Percentiles rank a stretch among this genome's conserved stretches.
Conservation (phyloP, 257 asterid genomes). For the Plectranthus barbatus region DNA sequence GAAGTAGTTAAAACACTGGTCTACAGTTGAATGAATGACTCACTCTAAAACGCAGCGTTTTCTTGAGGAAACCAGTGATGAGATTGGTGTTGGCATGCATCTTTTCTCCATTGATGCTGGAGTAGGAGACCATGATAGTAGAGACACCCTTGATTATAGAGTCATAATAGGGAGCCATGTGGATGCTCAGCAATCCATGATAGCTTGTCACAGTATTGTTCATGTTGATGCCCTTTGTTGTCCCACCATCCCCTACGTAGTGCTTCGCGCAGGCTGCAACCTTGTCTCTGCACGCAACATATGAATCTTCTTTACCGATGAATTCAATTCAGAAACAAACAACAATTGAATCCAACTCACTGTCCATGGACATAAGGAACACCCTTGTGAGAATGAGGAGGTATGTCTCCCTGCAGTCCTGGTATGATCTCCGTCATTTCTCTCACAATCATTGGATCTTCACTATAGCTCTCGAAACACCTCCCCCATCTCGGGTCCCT, state of each 20-base stretch:
- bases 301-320: background rate
- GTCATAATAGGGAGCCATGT: conserved; percentile 30
- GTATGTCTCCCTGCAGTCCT: conserved; percentile 32
- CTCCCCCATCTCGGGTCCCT: conserved; percentile 39
- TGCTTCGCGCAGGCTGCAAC: conserved; percentile 43
- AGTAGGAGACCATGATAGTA: conserved; percentile 37
- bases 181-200: conserved; percentile 30
- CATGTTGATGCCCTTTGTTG: conserved; percentile 32
- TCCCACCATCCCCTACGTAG: conserved; percentile 52
- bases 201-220: conserved; percentile 24
- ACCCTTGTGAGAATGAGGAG: conserved; percentile 21
- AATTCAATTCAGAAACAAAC: background rate
- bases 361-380: conserved; percentile 24
- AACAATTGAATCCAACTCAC: conserved; percentile 7
- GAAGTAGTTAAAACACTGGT: background rate
- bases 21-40: background rate
- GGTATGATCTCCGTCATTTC: conserved; percentile 29
- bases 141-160: conserved; percentile 42
- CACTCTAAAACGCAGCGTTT: conserved; percentile 33
- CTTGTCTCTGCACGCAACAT: conserved; percentile 20
- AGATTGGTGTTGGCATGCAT: conserved; percentile 39
- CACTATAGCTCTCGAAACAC: conserved; percentile 37
- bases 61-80: conserved; percentile 33
- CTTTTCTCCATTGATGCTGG: conserved; percentile 35
- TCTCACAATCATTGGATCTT: conserved; percentile 29